These are phyloP conservation scores for Aegilops longissima DNA, from an alignment of 176 grass and related monocot species.

Conservation along the genomic window DNA sequence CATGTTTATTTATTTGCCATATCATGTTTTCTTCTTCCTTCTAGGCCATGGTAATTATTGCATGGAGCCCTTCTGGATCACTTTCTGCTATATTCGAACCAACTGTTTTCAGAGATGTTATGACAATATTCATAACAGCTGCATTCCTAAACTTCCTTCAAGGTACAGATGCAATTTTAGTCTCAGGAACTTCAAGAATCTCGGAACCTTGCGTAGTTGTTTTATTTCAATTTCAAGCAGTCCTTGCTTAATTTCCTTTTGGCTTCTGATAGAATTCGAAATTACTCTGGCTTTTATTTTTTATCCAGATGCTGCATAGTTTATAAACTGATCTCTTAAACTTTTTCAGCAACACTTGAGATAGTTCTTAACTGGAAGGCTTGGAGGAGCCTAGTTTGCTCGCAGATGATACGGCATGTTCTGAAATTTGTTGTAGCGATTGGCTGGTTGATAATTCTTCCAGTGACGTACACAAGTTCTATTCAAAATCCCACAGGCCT, in stretches of 20 bases:
- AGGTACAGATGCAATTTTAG: constrained; percentile 44
- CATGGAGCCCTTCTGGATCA: no score
- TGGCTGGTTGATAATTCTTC: constrained; percentile 92
- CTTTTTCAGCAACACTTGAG: constrained; percentile 66
- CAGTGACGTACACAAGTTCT: constrained; percentile 64
- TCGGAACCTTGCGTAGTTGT: neutral
- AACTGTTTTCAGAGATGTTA: constrained; percentile 76
- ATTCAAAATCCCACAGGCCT: constrained; percentile 83
- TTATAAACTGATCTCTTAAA: constrained; percentile 27
- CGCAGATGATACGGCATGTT: constrained; percentile 46
- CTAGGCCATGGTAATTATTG: constrained; percentile 41
- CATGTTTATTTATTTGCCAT: constrained; percentile 15
- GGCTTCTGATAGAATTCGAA: neutral
- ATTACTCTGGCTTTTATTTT: neutral
- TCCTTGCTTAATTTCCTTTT: neutral
- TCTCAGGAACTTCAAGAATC: neutral
- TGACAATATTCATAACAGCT: constrained; percentile 94
- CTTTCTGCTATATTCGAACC: no score
- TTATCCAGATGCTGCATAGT: constrained; percentile 18
- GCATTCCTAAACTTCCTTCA: constrained; percentile 92
- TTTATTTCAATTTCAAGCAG: neutral
- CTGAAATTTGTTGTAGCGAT: constrained; percentile 36
- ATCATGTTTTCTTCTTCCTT: constrained; percentile 39
- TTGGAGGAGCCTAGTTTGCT: constrained; percentile 79
- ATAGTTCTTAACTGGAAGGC: constrained; percentile 90